Base-by-base conservation (phyloP, 768 basidiomycete species). In the Hygrocybe punicea region DNA sequence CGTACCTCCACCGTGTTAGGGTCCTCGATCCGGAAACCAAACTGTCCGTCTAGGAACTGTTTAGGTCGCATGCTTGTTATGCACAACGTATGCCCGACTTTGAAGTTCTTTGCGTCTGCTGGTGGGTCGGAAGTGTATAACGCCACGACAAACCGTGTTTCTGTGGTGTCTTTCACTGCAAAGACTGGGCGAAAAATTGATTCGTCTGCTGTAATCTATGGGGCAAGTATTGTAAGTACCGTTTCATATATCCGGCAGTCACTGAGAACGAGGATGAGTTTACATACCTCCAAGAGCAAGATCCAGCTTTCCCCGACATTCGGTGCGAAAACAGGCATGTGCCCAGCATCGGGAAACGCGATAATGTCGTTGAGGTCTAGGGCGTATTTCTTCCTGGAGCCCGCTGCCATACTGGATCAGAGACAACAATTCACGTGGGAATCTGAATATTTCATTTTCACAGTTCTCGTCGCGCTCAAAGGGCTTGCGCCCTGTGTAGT, bases 291-390 rank as follows among this genome's bases (percentile, higher is more conserved):
- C 7, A 59, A 51, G 7, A 67, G 57, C 21, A 67, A 37, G 34
- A 63, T 61, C 66, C 66, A 67, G 53, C 62, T 65, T 49, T 67
- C 66, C 37, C 61, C 62, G 1, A 52, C 53, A 2, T 48, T 7
- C 6, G 66, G 64, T 13, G 62, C 60, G 47, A 62, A 54, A 0
- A 64, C 47, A 49, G 66, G 66, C n/a, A 65, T 55, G 42, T 65
- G 64, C 1, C 3, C 61, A 19, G 59, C 45, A 55, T 67, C 62
- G 4, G 66, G 66, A 48, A 67, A 67, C 6, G 60, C 56, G 7
- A 67, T 65, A 16, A 65, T 62, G 16, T 65, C 66, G 24, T 63
- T 58, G 25, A 65, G 57, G 57, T 65, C 63, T 37, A 67, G 64
- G 23, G 60, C 61, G 51, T 61, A 64, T 40, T 56, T 49, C 47